Conservation (phyloP, 345 rosid genomes). For the Murraya koenigii region DNA sequence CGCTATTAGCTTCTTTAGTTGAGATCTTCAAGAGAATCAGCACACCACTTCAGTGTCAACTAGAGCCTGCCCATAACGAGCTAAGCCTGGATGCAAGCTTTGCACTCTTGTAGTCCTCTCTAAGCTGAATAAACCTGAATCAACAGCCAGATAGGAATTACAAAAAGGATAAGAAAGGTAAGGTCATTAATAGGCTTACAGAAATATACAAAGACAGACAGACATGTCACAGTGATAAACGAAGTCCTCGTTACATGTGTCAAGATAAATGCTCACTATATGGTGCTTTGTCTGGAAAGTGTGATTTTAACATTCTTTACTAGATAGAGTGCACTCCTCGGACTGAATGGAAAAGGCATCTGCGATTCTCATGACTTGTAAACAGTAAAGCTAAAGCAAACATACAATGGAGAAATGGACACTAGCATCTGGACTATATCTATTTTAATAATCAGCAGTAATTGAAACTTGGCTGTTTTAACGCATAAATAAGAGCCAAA, state of each 20-base stretch:
- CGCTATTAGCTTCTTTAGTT: neutral
- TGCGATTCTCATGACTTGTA: neutral
- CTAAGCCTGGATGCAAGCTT: conserved; percentile 85
- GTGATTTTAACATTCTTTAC: neutral
- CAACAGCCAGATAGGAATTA: neutral
- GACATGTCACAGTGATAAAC: neutral
- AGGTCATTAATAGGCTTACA: neutral
- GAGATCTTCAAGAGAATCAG: conserved; percentile 11
- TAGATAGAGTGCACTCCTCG: neutral
- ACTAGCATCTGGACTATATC: neutral
- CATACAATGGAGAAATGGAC: neutral
- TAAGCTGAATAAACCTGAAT: conserved; percentile 85
- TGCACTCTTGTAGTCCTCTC: conserved; percentile 95
- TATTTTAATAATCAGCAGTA: neutral
- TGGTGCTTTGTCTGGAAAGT: neutral
- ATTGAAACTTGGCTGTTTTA: neutral
- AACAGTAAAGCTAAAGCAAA: neutral
- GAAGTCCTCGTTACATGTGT: neutral
- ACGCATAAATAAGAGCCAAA: neutral
- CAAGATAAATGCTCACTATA: neutral
- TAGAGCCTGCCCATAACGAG: conserved; percentile 74
- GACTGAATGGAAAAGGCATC: neutral
- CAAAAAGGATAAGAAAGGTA: neutral
- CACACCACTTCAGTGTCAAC: conserved; percentile 31
- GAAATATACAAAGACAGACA: neutral